Evolutionary conservation across 106 monocot genomes (phyloP), one percentile per base, ranked within the genome.

Genomic region (Allium fistulosum): DNA sequence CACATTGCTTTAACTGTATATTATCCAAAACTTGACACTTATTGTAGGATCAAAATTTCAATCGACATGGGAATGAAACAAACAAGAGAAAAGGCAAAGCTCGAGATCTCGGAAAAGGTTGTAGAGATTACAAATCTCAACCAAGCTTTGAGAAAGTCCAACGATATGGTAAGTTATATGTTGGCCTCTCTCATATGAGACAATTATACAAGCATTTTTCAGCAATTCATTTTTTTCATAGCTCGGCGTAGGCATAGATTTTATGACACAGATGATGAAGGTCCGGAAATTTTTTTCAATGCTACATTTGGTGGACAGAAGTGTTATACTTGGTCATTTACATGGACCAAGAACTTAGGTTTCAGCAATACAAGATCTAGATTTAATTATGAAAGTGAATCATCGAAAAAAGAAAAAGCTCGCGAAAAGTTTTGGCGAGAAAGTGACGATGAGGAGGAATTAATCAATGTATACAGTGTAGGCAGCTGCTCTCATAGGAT

Each of bases 281-380:
- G 77, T 15, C 65, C 69, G 7, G 62, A 69, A 7, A 74, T 48
- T 26, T 55, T 64, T 51, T 81, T 84, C 59, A 51, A 73, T 58
- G 80, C 83, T 51, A 71, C 74, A 46, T 83, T 80, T 86, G 86
- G 88, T 9, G 79, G 76, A 11, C 61, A 77, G 27, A 82, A 66
- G 76, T 72, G 72, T 64, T 89, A 86, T 68, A 92, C 84, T 51
- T 97, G 96, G 96, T 75, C 83, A 57, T 91, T 83, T 68, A 70
- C 83, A 69, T 80, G 77, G 75, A 70, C 85, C 3, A 74, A 51
- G 49, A 57, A 26, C 66, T 68, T 72, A 59, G 70, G 58, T 50
- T 61, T 76, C 53, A 78, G 71, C 53, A 46, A 75, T 46, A 55
- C 66, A 26, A 8, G 46, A n/a, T 6, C 77, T 15, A 88, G 86